phyloP scores from a whole-genome alignment of 225 moss, liverwort and hornwort species.

The Polytrichum formosum region DNA sequence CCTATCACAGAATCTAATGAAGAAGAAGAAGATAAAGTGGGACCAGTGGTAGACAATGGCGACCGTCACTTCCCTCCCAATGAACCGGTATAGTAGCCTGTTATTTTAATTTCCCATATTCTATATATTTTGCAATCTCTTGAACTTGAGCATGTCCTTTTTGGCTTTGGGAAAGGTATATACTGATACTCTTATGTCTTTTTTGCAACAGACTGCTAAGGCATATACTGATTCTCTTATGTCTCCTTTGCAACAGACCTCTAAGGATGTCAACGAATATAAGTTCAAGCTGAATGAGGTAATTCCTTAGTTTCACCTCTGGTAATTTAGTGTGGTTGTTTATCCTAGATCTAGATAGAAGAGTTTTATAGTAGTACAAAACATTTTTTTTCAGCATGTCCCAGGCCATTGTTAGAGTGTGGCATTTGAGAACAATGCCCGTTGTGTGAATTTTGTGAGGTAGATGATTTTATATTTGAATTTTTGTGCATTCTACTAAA shows the following conservation, averaged over 20 bases:
- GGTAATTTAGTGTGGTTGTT: too few relatives aligned
- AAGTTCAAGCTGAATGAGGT: conserved; percentile 97
- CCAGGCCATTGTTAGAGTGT: too few relatives aligned
- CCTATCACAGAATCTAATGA: conserved; percentile 93
- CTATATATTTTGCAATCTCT: background rate
- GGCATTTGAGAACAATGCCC: too few relatives aligned
- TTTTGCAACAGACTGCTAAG: conserved; percentile 56
- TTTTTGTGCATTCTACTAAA: too few relatives aligned
- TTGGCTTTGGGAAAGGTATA: conserved; percentile 14
- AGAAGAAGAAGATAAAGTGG: conserved; percentile 64
- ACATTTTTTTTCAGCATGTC: too few relatives aligned
- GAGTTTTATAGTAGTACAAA: too few relatives aligned
- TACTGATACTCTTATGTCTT: conserved; percentile 4
- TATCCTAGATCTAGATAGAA: too few relatives aligned
- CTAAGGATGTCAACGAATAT: conserved; percentile 73
- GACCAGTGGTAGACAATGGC: conserved; percentile 52
- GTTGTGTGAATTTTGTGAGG: too few relatives aligned
- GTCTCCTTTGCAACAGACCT: conserved; percentile 34
- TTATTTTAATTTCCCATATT: too few relatives aligned
- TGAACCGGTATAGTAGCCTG: conserved; percentile 42
- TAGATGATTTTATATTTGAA: too few relatives aligned
- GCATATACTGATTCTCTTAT: conserved; percentile 4
- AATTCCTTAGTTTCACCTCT: background rate
- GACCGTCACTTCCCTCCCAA: conserved; percentile 51
- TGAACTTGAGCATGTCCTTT: background rate